A percentile compares a stretch with the other conserved stretches of the same genome.
These are phyloP conservation scores for Pestalotiopsis sp. DNA, from an alignment of 2,329 filamentous ascomycete genomes.

Conservation along the genomic window DNA sequence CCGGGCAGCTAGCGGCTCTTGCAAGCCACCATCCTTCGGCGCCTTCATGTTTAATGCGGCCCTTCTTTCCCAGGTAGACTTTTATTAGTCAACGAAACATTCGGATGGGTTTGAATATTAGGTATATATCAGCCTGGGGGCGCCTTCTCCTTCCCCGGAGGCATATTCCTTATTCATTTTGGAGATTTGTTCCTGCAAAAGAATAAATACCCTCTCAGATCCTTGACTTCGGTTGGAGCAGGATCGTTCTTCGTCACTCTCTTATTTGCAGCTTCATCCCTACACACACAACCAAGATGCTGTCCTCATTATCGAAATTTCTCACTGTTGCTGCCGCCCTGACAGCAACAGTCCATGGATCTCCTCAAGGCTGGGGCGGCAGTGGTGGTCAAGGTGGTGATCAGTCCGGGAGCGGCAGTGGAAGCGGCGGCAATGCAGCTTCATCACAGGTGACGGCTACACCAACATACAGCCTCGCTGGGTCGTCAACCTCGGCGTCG, in stretches of 20 bases:
- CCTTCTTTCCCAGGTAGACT: background rate
- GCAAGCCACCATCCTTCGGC: background rate
- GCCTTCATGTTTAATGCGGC: background rate
- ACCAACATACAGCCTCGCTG: background rate
- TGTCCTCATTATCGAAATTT: slow-evolving; percentile 27
- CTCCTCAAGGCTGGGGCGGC: slow-evolving; percentile 19
- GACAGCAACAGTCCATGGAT: slow-evolving; percentile 20
- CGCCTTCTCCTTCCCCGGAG: too few species aligned
- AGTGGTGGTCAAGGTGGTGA: slow-evolving; percentile 6
- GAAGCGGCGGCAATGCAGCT: background rate
- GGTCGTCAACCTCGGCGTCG: slow-evolving; percentile 8
- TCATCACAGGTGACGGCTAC: background rate
- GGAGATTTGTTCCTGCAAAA: too few species aligned
- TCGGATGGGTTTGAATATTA: too few species aligned
- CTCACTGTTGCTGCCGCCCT: slow-evolving; percentile 25
- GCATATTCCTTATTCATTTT: too few species aligned
- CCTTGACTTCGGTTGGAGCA: background rate
- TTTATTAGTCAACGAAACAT: background rate
- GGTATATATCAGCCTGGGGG: too few species aligned
- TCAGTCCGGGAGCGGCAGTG: slow-evolving; percentile 9
- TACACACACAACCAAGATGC: slow-evolving; percentile 21
- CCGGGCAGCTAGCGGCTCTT: background rate
- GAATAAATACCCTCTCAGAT: too few species aligned
- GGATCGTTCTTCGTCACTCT: background rate
- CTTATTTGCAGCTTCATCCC: background rate